phyloP scores from a whole-genome alignment of 768 basidiomycete genomes.

The Naganishia kalamii region DNA sequence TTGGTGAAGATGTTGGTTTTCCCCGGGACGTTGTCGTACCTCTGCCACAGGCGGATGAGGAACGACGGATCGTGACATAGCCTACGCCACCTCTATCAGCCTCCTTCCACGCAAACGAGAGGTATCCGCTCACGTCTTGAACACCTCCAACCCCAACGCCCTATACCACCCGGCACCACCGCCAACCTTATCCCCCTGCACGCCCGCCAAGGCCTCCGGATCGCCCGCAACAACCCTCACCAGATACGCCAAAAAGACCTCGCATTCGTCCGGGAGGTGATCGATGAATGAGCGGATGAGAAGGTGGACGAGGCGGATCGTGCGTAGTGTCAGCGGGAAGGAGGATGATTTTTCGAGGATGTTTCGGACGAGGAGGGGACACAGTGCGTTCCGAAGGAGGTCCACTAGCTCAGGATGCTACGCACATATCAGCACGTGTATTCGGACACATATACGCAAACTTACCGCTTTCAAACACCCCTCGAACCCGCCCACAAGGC shows the following conservation, averaged over 20 bases:
- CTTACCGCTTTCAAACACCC: conserved; percentile 56
- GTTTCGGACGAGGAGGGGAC: conserved; percentile 77
- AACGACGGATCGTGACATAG: conserved; percentile 40
- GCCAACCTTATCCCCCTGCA: conserved; percentile 26
- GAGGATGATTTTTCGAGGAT: conserved; percentile 63
- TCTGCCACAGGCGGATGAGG: conserved; percentile 32
- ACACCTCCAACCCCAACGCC: conserved; percentile 84
- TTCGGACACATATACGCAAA: not conserved
- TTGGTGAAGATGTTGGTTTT: conserved; percentile 48
- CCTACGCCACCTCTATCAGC: conserved; percentile 19
- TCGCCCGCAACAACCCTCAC: conserved; percentile 50
- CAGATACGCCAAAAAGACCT: conserved; percentile 68
- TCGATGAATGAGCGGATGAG: conserved; percentile 82
- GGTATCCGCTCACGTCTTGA: conserved; percentile 56
- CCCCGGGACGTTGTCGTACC: conserved; percentile 29
- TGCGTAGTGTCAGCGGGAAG: conserved; percentile 82
- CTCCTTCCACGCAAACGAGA: not conserved
- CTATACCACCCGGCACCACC: conserved; percentile 62
- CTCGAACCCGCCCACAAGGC: conserved; percentile 61
- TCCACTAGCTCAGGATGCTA: conserved; percentile 77
- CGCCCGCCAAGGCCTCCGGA: conserved; percentile 20
- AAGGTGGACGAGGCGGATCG: conserved; percentile 87
- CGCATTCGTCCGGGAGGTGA: conserved; percentile 73
- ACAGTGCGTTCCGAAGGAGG: conserved; percentile 82
- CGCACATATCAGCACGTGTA: not conserved